Percentiles rank a stretch among this genome's conserved stretches.
These are phyloP conservation scores for Helianthus annuus DNA, from an alignment of 129 eudicot species.

Conservation along the genomic window HanXRQr2.0-SUNRISE NC_035443.2:40519281-40519780, in stretches of 20 bases:
- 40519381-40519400: too few relatives aligned
- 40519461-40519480: neutral
- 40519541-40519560: slow-evolving; percentile 25
- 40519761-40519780: neutral
- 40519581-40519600: too few relatives aligned
- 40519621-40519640: too few relatives aligned
- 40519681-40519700: neutral
- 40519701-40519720: slow-evolving; percentile 2
- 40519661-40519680: neutral
- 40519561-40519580: slow-evolving; percentile 20
- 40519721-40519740: neutral
- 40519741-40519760: slow-evolving; percentile 17
- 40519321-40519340: too few relatives aligned
- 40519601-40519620: too few relatives aligned
- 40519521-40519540: slow-evolving; percentile 30
- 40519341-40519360: too few relatives aligned
- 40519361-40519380: too few relatives aligned
- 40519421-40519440: too few relatives aligned
- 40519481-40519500: slow-evolving; percentile 4
- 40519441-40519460: neutral
- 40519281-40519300: too few relatives aligned
- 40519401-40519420: too few relatives aligned
- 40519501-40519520: slow-evolving; percentile 22
- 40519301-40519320: too few relatives aligned
- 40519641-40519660: neutral